Evolutionary conservation across 176 grass and related monocot genomes (phyloP).

Genomic region (Carex parvula): DNA sequence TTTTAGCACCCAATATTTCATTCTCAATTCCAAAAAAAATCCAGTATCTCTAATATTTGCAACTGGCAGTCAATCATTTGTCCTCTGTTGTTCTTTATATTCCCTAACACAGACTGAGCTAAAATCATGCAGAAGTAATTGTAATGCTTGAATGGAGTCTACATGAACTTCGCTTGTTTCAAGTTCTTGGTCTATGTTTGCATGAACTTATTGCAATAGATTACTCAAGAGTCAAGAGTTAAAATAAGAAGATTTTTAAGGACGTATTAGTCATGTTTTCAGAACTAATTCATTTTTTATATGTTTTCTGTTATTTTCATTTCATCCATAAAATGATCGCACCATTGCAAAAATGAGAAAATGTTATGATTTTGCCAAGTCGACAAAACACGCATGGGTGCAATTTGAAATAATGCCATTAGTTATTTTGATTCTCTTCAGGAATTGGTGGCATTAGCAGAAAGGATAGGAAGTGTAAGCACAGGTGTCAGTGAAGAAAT

Average conservation of each 20-base stretch:
- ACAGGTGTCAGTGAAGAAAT: constrained; percentile 51
- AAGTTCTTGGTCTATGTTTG: background rate
- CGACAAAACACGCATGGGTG: background rate
- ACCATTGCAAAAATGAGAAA: background rate
- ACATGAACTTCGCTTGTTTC: background rate
- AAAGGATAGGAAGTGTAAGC: constrained; percentile 73
- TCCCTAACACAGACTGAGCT: background rate
- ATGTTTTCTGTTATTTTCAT: background rate
- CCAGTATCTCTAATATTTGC: background rate
- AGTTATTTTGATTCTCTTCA: constrained; percentile 26
- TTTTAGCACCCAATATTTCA: background rate
- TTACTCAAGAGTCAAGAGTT: background rate
- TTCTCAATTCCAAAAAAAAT: background rate
- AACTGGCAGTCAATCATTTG: background rate
- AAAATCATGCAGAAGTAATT: background rate
- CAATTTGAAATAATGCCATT: background rate
- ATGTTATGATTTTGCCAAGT: background rate
- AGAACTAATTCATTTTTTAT: background rate
- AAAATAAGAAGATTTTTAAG: background rate
- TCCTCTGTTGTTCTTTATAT: background rate
- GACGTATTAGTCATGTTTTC: background rate
- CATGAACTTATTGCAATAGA: background rate
- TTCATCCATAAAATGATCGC: background rate
- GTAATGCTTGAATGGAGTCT: background rate
- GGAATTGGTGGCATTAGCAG: constrained; percentile 64